phyloP scores from a whole-genome alignment of 192 early-diverging fungal species.

The Entomortierella lignicola region DNA sequence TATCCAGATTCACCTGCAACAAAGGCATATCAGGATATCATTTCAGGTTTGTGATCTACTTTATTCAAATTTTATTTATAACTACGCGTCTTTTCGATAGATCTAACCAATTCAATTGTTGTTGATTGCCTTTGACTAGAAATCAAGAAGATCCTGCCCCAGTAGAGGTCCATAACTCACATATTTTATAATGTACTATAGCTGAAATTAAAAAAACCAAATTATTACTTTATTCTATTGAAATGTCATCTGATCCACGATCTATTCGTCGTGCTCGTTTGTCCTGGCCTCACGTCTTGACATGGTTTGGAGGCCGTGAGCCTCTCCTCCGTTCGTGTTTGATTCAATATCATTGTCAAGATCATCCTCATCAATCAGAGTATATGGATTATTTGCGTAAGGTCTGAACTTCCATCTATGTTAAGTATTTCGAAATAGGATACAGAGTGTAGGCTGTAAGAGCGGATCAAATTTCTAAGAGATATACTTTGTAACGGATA shows the following conservation, averaged over 20 bases:
- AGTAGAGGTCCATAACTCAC: not conserved
- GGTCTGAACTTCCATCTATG: slow-evolving; percentile 62
- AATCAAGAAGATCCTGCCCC: slow-evolving; percentile 41
- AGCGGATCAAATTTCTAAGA: not conserved
- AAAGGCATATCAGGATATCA: slow-evolving; percentile 71
- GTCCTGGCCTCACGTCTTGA: slow-evolving; percentile 43
- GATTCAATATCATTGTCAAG: slow-evolving; percentile 48
- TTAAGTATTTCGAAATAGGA: slow-evolving; percentile 5
- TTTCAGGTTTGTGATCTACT: slow-evolving; percentile 56
- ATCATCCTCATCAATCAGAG: slow-evolving; percentile 49
- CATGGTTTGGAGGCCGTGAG: slow-evolving; percentile 42
- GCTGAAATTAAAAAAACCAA: not conserved
- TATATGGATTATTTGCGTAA: slow-evolving; percentile 63
- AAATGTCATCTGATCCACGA: no score
- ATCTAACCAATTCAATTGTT: not conserved
- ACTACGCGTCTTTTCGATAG: not conserved
- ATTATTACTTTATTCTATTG: no score
- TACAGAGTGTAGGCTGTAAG: not conserved
- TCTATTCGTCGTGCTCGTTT: slow-evolving; percentile 32
- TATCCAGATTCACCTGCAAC: slow-evolving; percentile 91
- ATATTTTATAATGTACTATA: slow-evolving; percentile 18
- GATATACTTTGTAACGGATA: no score
- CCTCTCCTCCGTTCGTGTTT: slow-evolving; percentile 24
- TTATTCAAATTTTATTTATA: not conserved
- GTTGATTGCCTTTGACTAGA: slow-evolving; percentile 3